A percentile compares a stretch with the other conserved stretches of the same genome.
phyloP scores from a whole-genome alignment of 2,329 filamentous ascomycete genomes.

The Colletotrichum trifolii region DNA sequence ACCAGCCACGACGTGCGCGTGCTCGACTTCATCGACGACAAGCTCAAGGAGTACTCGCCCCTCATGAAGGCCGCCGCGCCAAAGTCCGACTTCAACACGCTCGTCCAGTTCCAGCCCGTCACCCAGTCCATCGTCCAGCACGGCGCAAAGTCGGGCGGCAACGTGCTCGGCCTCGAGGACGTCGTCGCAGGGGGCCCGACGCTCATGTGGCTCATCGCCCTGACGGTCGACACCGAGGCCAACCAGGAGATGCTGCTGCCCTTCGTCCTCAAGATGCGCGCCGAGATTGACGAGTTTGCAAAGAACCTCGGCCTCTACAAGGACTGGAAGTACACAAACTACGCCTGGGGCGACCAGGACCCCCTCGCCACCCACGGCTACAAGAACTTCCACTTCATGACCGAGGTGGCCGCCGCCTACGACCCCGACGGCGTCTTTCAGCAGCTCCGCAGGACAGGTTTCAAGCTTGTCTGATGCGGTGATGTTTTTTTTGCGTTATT shows the following conservation, averaged over 20 bases:
- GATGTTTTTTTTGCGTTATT: no score
- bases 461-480: slow-evolving; percentile 24
- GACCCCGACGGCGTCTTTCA: slow-evolving; percentile 49
- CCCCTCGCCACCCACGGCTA: slow-evolving; percentile 51
- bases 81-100: slow-evolving; percentile 41
- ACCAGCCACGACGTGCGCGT: slow-evolving; percentile 42
- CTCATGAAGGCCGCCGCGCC: slow-evolving; percentile 44
- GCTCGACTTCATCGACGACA: slow-evolving; percentile 46
- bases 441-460: slow-evolving; percentile 44
- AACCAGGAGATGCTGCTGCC: slow-evolving; percentile 46
- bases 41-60: slow-evolving; percentile 42
- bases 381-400: slow-evolving; percentile 47
- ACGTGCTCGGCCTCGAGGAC: slow-evolving; percentile 46
- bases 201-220: slow-evolving; percentile 49
- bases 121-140: slow-evolving; percentile 43
- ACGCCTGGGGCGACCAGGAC: slow-evolving; percentile 52
- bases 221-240: slow-evolving; percentile 51
- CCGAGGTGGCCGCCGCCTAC: slow-evolving; percentile 44
- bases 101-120: slow-evolving; percentile 48
- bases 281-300: slow-evolving; percentile 42
- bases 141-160: slow-evolving; percentile 42
- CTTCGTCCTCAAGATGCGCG: slow-evolving; percentile 41
- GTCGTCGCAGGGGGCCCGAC: slow-evolving; percentile 49
- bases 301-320: slow-evolving; percentile 43
- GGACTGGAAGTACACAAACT: slow-evolving; percentile 56